Evolutionary conservation across 2,329 filamentous ascomycete genomes (phyloP).

Genomic region (Biscogniauxia sp.): DNA sequence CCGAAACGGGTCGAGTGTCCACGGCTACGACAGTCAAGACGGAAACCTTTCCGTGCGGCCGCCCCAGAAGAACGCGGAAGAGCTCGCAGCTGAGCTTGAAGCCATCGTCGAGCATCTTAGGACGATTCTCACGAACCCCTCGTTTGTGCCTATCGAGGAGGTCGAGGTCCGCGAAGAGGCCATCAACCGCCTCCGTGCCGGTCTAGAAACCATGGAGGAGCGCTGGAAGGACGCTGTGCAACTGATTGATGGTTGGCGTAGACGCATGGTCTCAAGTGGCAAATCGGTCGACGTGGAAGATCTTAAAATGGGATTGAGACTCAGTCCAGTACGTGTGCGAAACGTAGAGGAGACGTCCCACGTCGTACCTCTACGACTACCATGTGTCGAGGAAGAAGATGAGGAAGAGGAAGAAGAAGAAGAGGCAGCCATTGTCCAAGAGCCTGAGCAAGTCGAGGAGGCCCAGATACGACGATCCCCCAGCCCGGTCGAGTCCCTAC

Average conservation of each 20-base stretch:
- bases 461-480: constrained; percentile 40
- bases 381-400: constrained; percentile 40
- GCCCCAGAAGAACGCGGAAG: constrained; percentile 49
- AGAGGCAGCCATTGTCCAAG: constrained; percentile 46
- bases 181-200: constrained; percentile 75
- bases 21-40: constrained; percentile 10
- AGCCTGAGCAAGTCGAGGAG: constrained; percentile 67
- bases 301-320: constrained; percentile 64
- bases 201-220: constrained; percentile 91
- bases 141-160: constrained; percentile 93
- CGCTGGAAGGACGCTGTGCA: constrained; percentile 87
- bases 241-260: constrained; percentile 91
- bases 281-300: constrained; percentile 68
- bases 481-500: constrained; percentile 38
- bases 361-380: constrained; percentile 37
- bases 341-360: constrained; percentile 48
- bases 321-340: constrained; percentile 57
- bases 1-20: constrained; percentile 23
- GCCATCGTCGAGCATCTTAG: constrained; percentile 76
- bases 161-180: constrained; percentile 91
- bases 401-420: constrained; percentile 46
- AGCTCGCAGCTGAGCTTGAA: constrained; percentile 74
- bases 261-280: constrained; percentile 70
- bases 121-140: constrained; percentile 86
- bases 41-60: constrained; percentile 5